These are phyloP conservation scores for Fusarium foetens DNA, from an alignment of 2,329 filamentous ascomycete genomes.

Conservation along the genomic window DNA sequence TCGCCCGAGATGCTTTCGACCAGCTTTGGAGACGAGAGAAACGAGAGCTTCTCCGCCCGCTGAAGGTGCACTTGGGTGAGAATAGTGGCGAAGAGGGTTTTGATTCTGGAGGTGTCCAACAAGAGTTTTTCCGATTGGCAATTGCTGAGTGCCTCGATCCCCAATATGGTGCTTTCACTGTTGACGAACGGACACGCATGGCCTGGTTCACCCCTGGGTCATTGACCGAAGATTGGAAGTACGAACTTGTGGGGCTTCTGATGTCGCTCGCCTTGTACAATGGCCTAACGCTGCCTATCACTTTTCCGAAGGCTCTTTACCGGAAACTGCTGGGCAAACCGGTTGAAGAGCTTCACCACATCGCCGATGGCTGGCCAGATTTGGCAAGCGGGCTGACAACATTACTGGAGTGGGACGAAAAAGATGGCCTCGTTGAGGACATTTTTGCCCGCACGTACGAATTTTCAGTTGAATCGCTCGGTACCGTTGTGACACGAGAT, in stretches of 20 bases:
- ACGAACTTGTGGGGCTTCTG: slow-evolving; percentile 87
- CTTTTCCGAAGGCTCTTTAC: slow-evolving; percentile 87
- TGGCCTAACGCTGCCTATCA: slow-evolving; percentile 88
- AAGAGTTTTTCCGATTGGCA: slow-evolving; percentile 91
- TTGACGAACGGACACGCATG: slow-evolving; percentile 80
- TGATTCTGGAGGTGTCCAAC: slow-evolving; percentile 94
- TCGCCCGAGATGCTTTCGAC: slow-evolving; percentile 80
- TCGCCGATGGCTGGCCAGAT: slow-evolving; percentile 88
- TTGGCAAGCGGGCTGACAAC: slow-evolving; percentile 78
- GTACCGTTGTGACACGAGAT: slow-evolving; percentile 64
- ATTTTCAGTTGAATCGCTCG: slow-evolving; percentile 74
- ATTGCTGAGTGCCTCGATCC: slow-evolving; percentile 83
- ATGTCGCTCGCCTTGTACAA: slow-evolving; percentile 93
- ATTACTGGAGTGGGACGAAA: slow-evolving; percentile 80
- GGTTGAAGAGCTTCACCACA: slow-evolving; percentile 76
- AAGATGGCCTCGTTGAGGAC: slow-evolving; percentile 80
- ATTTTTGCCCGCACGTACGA: slow-evolving; percentile 87
- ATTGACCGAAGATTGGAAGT: slow-evolving; percentile 87
- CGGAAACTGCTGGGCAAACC: slow-evolving; percentile 77
- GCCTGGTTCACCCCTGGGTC: slow-evolving; percentile 90
- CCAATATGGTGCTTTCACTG: slow-evolving; percentile 81
- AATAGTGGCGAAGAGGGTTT: slow-evolving; percentile 87
- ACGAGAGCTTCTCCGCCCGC: slow-evolving; percentile 81
- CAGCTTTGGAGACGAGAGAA: slow-evolving; percentile 89
- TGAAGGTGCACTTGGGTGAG: slow-evolving; percentile 89